Evolutionary conservation across 179 eudicot species (phyloP).

Genomic region (Nepenthes alata): DNA sequence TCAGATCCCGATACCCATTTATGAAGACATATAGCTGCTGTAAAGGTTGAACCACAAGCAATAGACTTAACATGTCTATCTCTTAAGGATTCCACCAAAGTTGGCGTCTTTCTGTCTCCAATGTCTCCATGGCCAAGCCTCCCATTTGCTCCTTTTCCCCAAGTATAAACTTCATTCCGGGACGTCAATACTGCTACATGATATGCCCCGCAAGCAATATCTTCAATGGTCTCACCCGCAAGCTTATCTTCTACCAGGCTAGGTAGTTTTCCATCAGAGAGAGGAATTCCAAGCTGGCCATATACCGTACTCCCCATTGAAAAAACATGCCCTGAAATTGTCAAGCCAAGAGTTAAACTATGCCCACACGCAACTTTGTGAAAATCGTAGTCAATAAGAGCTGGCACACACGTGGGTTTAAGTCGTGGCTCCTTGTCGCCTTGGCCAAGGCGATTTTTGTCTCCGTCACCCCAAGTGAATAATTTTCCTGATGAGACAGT

Average conservation of each 20-base stretch:
- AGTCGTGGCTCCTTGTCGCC: slow-evolving; percentile 14
- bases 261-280: slow-evolving; percentile 13
- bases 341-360: slow-evolving; percentile 13
- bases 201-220: slow-evolving; percentile 21
- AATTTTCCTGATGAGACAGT: slow-evolving; percentile 14
- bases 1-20: slow-evolving; percentile 26
- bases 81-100: slow-evolving; percentile 18
- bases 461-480: slow-evolving; percentile 27
- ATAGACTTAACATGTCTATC: slow-evolving; percentile 18
- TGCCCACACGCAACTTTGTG: slow-evolving; percentile 23
- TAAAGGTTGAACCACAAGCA: slow-evolving; percentile 19
- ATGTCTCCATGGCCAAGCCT: slow-evolving; percentile 21
- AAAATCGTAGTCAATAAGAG: slow-evolving; percentile 18
- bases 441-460: slow-evolving; percentile 17
- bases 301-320: slow-evolving; percentile 17
- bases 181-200: slow-evolving; percentile 24
- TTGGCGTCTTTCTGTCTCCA: slow-evolving; percentile 21
- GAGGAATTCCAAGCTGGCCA: slow-evolving; percentile 20
- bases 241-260: slow-evolving; percentile 14
- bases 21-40: slow-evolving; percentile 20
- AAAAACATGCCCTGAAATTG: slow-evolving; percentile 17
- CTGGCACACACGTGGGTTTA: slow-evolving; percentile 14
- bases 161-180: slow-evolving; percentile 20
- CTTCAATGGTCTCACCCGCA: slow-evolving; percentile 18
- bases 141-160: slow-evolving; percentile 25